phyloP scores from a whole-genome alignment of 1,284 basidiomycete genomes.

The Ustilago lituana region DNA sequence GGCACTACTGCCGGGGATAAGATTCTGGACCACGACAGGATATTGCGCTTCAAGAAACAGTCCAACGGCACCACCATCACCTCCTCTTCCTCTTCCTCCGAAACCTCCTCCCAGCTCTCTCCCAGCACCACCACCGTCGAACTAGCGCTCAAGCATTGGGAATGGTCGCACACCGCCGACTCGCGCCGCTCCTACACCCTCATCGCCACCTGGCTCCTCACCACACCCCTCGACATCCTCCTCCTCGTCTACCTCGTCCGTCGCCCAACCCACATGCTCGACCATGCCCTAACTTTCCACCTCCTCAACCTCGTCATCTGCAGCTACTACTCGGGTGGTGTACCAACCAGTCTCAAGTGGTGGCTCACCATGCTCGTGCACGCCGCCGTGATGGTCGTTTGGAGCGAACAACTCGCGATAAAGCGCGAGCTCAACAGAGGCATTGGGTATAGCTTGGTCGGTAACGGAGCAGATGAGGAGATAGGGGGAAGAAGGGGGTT shows the following conservation, averaged over 20 bases:
- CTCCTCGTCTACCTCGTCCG: slow-evolving; percentile 87
- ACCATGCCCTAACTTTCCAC: slow-evolving; percentile 88
- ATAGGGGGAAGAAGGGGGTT: not conserved
- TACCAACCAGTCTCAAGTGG: slow-evolving; percentile 75
- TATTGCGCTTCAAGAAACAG: slow-evolving; percentile 26
- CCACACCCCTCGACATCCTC: slow-evolving; percentile 71
- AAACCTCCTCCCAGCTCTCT: not conserved
- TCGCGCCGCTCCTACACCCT: slow-evolving; percentile 7
- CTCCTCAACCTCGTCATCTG: slow-evolving; percentile 91
- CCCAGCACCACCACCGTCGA: slow-evolving; percentile 56
- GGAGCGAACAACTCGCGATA: slow-evolving; percentile 88
- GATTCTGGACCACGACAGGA: slow-evolving; percentile 24
- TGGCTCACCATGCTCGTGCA: slow-evolving; percentile 75
- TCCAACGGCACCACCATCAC: slow-evolving; percentile 13
- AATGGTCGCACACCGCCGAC: slow-evolving; percentile 68
- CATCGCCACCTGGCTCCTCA: slow-evolving; percentile 28
- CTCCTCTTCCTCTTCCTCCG: not conserved
- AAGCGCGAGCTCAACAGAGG: slow-evolving; percentile 79
- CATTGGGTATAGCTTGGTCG: slow-evolving; percentile 32
- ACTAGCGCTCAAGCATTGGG: slow-evolving; percentile 71
- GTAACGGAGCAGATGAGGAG: slow-evolving; percentile 6
- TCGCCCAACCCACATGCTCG: slow-evolving; percentile 89
- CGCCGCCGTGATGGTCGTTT: slow-evolving; percentile 78
- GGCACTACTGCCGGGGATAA: not conserved
- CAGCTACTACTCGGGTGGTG: slow-evolving; percentile 84